phyloP scores from a whole-genome alignment of 768 basidiomycete species.

The Mycena rosella region DNA sequence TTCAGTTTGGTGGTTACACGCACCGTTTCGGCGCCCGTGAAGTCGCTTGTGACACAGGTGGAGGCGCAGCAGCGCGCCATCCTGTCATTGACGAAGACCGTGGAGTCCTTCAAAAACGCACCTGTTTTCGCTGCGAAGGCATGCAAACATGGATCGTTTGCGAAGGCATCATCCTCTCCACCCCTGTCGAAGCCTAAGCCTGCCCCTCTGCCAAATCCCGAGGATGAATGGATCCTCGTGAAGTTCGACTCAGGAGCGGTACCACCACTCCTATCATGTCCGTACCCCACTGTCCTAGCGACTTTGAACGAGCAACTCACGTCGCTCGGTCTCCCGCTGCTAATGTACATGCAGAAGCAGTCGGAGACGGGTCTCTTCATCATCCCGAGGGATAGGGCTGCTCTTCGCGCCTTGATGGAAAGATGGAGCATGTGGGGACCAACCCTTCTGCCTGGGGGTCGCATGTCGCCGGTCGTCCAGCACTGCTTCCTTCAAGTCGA shows the following conservation, averaged over 20 bases:
- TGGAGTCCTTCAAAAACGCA: slow-evolving; percentile 18
- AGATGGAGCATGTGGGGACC: background rate
- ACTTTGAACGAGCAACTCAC: background rate
- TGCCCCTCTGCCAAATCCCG: background rate
- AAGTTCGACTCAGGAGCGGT: slow-evolving; percentile 5
- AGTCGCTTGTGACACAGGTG: background rate
- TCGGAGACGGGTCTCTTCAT: background rate
- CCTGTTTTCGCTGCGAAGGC: background rate
- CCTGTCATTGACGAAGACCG: slow-evolving; percentile 5
- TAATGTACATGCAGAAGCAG: background rate
- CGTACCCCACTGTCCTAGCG: no score
- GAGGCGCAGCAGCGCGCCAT: slow-evolving; percentile 10
- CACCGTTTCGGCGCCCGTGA: background rate
- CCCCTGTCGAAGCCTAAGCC: background rate
- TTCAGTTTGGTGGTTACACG: slow-evolving; percentile 3
- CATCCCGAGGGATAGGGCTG: background rate
- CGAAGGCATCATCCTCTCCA: background rate
- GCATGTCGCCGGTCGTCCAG: background rate
- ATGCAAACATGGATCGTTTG: background rate
- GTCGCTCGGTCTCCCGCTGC: background rate
- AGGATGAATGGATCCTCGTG: slow-evolving; percentile 2
- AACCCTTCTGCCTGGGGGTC: background rate
- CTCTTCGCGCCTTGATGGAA: background rate
- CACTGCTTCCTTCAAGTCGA: slow-evolving; percentile 1
- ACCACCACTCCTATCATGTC: no score